Evolutionary conservation across 148 eudicot genomes (phyloP).

Genomic region (Dianthus caryophyllus): DNA sequence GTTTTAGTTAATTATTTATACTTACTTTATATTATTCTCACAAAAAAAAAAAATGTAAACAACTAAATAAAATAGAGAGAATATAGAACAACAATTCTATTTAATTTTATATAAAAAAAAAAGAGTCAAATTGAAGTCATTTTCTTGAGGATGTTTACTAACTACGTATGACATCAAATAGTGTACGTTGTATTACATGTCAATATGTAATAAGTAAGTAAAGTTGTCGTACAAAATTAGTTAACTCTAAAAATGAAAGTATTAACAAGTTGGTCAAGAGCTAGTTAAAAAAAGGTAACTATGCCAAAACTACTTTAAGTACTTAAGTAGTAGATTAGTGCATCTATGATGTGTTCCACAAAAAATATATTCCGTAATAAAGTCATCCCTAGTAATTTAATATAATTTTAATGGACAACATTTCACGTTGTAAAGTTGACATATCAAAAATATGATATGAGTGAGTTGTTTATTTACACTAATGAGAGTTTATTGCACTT

Average conservation of each 20-base stretch:
- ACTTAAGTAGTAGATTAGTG: background rate
- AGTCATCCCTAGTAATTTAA: background rate
- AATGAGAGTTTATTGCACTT: constrained; percentile 21
- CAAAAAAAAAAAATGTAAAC: too few species aligned
- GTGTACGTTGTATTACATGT: too few species aligned
- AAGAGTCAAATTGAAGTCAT: background rate
- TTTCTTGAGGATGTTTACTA: constrained; percentile 1
- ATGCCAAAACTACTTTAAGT: constrained; percentile 5
- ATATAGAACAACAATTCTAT: too few species aligned
- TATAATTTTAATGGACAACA: background rate
- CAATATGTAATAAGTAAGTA: too few species aligned
- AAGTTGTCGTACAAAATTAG: too few species aligned
- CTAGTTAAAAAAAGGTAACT: background rate
- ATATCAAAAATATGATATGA: background rate
- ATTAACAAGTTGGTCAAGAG: constrained; percentile 3
- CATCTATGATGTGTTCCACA: constrained; percentile 18
- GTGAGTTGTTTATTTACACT: background rate
- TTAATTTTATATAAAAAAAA: background rate
- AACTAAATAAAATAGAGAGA: too few species aligned
- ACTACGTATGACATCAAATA: too few species aligned
- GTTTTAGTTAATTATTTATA: too few species aligned
- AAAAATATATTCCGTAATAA: constrained; percentile 9
- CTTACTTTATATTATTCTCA: too few species aligned
- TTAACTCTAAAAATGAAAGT: background rate
- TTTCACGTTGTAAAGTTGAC: background rate